A percentile compares a stretch with the other conserved stretches of the same genome.
Conservation (phyloP, 2,329 filamentous ascomycete species). For the Colletotrichum liaoningense region DNA sequence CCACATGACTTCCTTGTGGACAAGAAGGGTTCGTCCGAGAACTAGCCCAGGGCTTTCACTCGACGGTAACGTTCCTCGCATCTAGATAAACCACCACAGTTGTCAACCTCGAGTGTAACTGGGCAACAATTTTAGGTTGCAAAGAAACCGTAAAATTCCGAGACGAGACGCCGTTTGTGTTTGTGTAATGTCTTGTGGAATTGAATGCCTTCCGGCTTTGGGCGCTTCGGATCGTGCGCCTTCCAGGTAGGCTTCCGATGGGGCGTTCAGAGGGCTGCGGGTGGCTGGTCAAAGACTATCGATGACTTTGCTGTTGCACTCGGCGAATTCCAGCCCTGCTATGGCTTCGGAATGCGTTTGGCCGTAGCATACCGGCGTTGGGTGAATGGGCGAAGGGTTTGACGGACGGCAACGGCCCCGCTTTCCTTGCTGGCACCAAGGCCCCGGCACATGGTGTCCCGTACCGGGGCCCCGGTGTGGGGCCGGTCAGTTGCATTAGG, state of each 20-base stretch:
- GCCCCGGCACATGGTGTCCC: too few relatives aligned
- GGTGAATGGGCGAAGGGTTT: background rate
- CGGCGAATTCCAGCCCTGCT: background rate
- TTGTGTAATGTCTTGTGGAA: background rate
- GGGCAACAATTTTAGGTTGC: background rate
- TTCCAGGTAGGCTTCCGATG: background rate
- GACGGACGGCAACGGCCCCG: background rate
- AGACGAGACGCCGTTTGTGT: background rate
- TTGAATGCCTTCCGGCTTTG: background rate
- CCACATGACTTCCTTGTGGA: background rate
- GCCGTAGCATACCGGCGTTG: background rate
- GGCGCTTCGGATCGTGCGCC: background rate
- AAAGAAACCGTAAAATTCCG: background rate
- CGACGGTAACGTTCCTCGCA: background rate
- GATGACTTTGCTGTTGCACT: background rate
- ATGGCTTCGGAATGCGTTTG: background rate
- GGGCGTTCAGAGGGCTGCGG: background rate
- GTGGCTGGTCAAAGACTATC: background rate
- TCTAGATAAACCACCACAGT: background rate
- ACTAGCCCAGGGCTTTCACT: background rate
- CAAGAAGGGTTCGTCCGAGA: background rate
- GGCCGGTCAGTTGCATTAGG: background rate
- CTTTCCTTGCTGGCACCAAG: background rate
- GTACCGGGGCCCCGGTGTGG: background rate
- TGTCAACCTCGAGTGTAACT: background rate